Evolutionary conservation across 2,329 filamentous ascomycete species (phyloP), one percentile per base, ranked within the genome.

Genomic region (Fusarium abutilonis): DNA sequence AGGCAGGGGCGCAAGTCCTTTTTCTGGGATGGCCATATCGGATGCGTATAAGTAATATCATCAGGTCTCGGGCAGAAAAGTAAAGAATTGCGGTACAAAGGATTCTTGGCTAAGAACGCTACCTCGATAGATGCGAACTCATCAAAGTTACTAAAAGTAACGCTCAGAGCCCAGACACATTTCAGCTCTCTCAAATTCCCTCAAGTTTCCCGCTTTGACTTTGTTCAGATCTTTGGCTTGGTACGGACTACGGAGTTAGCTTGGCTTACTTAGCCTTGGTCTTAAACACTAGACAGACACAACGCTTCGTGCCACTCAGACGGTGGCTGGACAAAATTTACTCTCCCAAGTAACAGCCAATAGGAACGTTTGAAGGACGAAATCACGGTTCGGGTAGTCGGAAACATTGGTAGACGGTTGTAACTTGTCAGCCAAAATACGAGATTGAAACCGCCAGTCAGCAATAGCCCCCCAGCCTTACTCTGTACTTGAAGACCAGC

Each of bases 361-460:
- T 60, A 4, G 31, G 2, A 19, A 14, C 9, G 39, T 29, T 53
- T 35, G 10, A 35, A 53, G 41, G 51, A 53, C 50, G 35, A 50
- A 49, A 35, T 4, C 4, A 38, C 21, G 9, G 11, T 14, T 54
- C 56, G 55, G 56, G 60, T 60, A 60, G 41, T 43, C 55, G 56
- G 55, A 47, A 32, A 32, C 52, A 40, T 57, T 9, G 17, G 34
- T 19, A 52, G 42, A 48, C 35, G 36, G 23, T 23, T 48, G 19
- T 19, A 19, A 19, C 19, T 19, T 19, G 44, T 31, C 34, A 39
- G 21, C 39, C 43, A 32, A 53, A 60, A 60, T 60, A 60, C 56
- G 56, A 60, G 56, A 31, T 54, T 55, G 55, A 60, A 60, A 54
- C 56, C 41, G 55, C 55, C 56, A 60, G 54, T 59, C 36, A 10